A percentile compares a stretch with the other conserved stretches of the same genome.
These are phyloP conservation scores for Diospyros kaki DNA, from an alignment of 148 eudicot genomes.

Conservation along the genomic window DNA sequence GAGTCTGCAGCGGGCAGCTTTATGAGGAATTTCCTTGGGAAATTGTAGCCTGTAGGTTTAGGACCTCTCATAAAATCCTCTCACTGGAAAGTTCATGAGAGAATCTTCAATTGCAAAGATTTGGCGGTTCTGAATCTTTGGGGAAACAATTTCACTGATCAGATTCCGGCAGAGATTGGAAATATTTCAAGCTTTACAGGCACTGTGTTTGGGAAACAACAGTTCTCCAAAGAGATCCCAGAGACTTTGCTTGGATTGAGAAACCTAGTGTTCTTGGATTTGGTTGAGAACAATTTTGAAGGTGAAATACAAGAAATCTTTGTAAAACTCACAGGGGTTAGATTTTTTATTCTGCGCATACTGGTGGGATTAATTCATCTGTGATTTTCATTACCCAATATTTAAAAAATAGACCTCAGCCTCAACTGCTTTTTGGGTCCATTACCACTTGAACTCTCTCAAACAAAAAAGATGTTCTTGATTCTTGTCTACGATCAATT, in stretches of 20 bases:
- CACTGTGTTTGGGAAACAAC: conserved; percentile 64
- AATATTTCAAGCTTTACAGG: conserved; percentile 38
- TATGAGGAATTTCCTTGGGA: conserved; percentile 31
- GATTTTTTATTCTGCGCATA: conserved; percentile 56
- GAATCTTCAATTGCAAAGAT: conserved; percentile 57
- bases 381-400: conserved; percentile 56
- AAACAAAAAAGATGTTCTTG: conserved; percentile 46
- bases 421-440: conserved; percentile 67
- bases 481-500: conserved; percentile 64
- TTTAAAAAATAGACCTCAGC: conserved; percentile 68
- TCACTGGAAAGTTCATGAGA: conserved; percentile 50
- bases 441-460: conserved; percentile 58
- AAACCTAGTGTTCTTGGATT: conserved; percentile 59
- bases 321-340: conserved; percentile 58
- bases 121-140: conserved; percentile 43
- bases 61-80: conserved; percentile 67
- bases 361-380: conserved; percentile 60
- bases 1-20: conserved; percentile 28
- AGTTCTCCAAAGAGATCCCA: conserved; percentile 62
- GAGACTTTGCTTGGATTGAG: conserved; percentile 44
- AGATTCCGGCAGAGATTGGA: conserved; percentile 65
- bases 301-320: conserved; percentile 62
- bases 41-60: conserved; percentile 52
- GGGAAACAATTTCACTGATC: conserved; percentile 59
- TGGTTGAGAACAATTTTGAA: conserved; percentile 60